Evolutionary conservation across 179 eudicot species (phyloP).

Genomic region (Patellifolia procumbens): DNA sequence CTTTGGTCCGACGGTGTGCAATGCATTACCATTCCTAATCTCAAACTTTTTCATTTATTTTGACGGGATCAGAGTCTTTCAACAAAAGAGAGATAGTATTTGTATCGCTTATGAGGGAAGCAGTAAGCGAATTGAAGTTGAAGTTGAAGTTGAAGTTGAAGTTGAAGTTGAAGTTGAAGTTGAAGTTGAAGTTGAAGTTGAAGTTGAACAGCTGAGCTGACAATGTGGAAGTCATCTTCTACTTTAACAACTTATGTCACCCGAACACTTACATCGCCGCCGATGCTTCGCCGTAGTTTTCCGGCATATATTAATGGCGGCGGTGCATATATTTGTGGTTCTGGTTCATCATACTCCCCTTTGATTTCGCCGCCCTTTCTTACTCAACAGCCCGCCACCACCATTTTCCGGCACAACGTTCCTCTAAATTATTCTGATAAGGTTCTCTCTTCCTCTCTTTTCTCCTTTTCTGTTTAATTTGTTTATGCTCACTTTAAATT

Average conservation of each 20-base stretch:
- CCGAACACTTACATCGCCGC: slow-evolving; percentile 16
- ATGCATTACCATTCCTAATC: no score
- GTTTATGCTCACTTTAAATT: background rate
- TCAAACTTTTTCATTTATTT: no score
- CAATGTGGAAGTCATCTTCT: slow-evolving; percentile 37
- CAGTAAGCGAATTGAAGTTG: no score
- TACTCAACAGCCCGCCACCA: background rate
- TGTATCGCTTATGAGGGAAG: no score
- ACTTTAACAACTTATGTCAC: slow-evolving; percentile 16
- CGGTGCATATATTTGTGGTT: background rate
- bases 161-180: no score
- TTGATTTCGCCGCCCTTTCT: slow-evolving; percentile 9
- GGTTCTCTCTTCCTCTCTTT: slow-evolving; percentile 18
- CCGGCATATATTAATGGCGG: slow-evolving; percentile 10
- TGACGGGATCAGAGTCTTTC: no score
- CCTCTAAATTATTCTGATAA: slow-evolving; percentile 23
- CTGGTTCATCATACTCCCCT: slow-evolving; percentile 2
- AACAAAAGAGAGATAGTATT: no score
- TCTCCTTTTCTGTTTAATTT: background rate
- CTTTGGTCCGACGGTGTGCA: no score
- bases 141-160: background rate
- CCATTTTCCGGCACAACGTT: background rate
- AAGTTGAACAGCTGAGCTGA: background rate
- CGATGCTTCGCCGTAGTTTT: background rate
- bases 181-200: no score